Base-by-base conservation (phyloP, 345 rosid genomes). In the Microthlaspi erraticum region DNA sequence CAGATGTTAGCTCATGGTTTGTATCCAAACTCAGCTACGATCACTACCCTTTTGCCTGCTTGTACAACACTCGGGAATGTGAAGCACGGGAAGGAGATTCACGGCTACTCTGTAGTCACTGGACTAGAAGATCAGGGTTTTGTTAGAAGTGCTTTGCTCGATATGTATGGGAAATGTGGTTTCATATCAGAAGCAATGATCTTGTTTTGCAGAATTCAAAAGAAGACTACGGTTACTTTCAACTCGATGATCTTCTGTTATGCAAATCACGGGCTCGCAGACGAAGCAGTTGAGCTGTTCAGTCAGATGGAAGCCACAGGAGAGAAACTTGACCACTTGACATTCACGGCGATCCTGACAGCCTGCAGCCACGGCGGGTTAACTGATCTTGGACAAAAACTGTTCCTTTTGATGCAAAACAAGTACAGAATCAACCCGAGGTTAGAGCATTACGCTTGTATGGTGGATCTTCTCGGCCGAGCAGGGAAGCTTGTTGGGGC, bases 211-310 rank as follows among this genome's bases (percentile, higher is more conserved):
- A 82, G 76, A 48, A 84, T 81, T 79, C 33, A 75, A 16, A 84
- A 81, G 67, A 86, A 78, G 77, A 87, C 78, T 63, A 78, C 85
- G 0, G 90, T 82, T 44, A 86, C 94, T 49, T 93, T 91, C 90
- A 93, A 93, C 76, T 87, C 91, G 5, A 89, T 91, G 93, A 91
- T 91, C 41, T 93, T 93, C 44, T 91, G 86, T 55, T 85, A 81
- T 16, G 96, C 94, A 18, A 91, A 87, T 71, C 91, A 93, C 19
- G 96, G 98, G 1, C 79, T 71, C 58, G 85, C 87, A 31, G 60
- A 79, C 1, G 83, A 89, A 79, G 97, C 98, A 14, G 78, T 85
- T 32, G 80, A 84, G 59, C 87, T 86, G 36, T 93, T 89, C 20
- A 16, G 76, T 63, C 80, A 77, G 77, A 87, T 93, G 97, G 92